phyloP scores from a whole-genome alignment of 768 basidiomycete species.

The Boletus reticuloceps region DNA sequence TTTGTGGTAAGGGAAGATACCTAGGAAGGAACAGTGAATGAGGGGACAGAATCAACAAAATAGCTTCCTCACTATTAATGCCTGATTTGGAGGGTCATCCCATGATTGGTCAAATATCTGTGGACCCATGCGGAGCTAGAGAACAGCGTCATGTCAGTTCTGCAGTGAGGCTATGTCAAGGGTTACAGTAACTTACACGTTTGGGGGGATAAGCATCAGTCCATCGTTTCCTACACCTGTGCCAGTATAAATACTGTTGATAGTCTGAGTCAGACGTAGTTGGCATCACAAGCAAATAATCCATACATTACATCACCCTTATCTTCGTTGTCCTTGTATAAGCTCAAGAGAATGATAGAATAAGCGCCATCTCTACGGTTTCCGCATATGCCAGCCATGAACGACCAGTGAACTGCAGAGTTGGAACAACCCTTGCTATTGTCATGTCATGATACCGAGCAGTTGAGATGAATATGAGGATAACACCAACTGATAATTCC shows the following conservation, averaged over 20 bases:
- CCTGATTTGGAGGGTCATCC: conserved; percentile 6
- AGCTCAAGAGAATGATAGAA: conserved; percentile 20
- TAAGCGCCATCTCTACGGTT: conserved; percentile 3
- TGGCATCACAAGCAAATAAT: not conserved
- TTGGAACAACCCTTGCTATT: conserved; percentile 6
- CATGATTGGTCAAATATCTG: conserved; percentile 25
- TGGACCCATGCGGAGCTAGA: conserved; percentile 20
- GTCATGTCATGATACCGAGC: not conserved
- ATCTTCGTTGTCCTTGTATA: conserved; percentile 28
- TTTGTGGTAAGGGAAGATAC: conserved; percentile 16
- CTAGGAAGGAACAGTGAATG: conserved; percentile 7
- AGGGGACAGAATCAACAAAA: not conserved
- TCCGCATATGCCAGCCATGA: conserved; percentile 21
- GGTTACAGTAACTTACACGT: conserved; percentile 16
- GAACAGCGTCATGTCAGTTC: not conserved
- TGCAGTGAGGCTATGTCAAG: not conserved
- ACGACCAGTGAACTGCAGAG: conserved; percentile 17
- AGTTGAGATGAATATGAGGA: not conserved
- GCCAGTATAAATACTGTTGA: conserved; percentile 28
- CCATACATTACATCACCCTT: conserved; percentile 27
- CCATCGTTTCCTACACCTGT: conserved; percentile 16
- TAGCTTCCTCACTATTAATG: conserved; percentile 17
- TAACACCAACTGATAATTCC: conserved; percentile 15
- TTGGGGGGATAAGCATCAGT: conserved; percentile 9
- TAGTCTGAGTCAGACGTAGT: not conserved